These are phyloP conservation scores for Agaricus blazei DNA, from an alignment of 768 basidiomycete species.

Conservation along the genomic window DNA sequence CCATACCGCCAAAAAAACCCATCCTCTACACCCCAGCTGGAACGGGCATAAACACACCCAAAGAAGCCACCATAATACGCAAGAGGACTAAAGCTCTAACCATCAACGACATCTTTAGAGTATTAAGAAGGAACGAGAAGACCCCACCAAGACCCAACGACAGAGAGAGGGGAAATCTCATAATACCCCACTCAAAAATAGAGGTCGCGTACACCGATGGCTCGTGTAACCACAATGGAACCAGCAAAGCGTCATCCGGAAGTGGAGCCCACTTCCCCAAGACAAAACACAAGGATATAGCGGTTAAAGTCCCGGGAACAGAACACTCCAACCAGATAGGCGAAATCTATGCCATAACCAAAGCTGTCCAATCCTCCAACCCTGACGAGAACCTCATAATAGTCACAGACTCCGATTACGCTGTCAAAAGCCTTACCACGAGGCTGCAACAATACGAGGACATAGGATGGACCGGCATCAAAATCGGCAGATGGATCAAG, in stretches of 20 bases:
- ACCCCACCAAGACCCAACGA: not conserved
- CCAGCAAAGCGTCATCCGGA: not conserved
- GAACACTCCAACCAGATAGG: not conserved
- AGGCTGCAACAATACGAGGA: not conserved
- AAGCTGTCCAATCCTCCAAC: not conserved
- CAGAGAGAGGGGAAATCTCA: too few species aligned
- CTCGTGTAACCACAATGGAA: slow-evolving; percentile 7
- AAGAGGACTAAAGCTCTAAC: not conserved
- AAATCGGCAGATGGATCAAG: not conserved
- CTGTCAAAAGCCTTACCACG: not conserved
- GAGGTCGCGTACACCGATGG: slow-evolving; percentile 11
- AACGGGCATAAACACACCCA: not conserved
- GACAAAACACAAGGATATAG: not conserved
- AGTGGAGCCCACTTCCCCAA: slow-evolving; percentile 3
- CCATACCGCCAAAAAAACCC: not conserved
- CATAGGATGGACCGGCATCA: not conserved
- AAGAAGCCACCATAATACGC: not conserved
- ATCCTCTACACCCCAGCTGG: not conserved
- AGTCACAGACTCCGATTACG: not conserved
- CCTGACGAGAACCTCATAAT: not conserved
- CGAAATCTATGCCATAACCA: not conserved
- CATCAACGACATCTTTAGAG: not conserved
- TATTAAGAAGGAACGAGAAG: not conserved
- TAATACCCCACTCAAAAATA: not conserved
- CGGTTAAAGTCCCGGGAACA: not conserved